Percentiles rank a stretch among this genome's conserved stretches.
Evolutionary conservation across 2,329 filamentous ascomycete genomes (phyloP).

Genomic region (Lecanosticta acicola): DNA sequence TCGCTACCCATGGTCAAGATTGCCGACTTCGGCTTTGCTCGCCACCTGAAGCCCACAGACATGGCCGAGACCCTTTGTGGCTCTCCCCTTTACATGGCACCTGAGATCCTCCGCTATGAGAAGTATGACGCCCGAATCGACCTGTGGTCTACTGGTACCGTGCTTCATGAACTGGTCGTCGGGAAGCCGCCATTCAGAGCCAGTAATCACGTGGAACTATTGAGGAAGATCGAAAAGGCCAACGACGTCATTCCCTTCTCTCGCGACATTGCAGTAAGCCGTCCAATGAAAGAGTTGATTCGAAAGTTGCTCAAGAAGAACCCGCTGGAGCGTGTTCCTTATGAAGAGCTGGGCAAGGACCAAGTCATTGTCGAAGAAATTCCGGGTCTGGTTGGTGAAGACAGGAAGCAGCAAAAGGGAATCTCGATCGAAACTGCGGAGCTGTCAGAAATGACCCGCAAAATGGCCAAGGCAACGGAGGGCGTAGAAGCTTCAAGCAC

Average conservation of each 20-base stretch:
- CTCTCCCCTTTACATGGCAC: constrained; percentile 96
- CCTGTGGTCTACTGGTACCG: constrained; percentile 94
- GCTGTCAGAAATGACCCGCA: constrained; percentile 28
- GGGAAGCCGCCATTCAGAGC: constrained; percentile 88
- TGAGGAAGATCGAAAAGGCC: constrained; percentile 83
- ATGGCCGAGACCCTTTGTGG: constrained; percentile 94
- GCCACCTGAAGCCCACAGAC: constrained; percentile 82
- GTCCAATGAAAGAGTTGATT: constrained; percentile 75
- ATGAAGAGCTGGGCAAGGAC: constrained; percentile 78
- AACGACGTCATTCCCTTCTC: constrained; percentile 78
- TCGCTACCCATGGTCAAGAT: constrained; percentile 95
- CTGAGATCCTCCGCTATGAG: constrained; percentile 93
- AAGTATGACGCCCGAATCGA: constrained; percentile 97
- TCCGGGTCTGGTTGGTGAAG: constrained; percentile 29
- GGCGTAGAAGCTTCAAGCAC: background rate
- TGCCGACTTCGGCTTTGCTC: constrained; percentile 97
- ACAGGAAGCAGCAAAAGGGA: constrained; percentile 25
- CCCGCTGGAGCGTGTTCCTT: constrained; percentile 77
- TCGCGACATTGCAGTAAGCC: constrained; percentile 50
- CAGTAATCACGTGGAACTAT: constrained; percentile 86
- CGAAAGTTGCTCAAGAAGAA: constrained; percentile 76
- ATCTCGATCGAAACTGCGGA: constrained; percentile 15
- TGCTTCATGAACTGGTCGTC: constrained; percentile 90
- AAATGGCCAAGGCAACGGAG: constrained; percentile 27
- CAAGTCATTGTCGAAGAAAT: constrained; percentile 31